Evolutionary conservation across 1,139 yeast genomes (phyloP).

Genomic region (Petasospora fabianii): DNA sequence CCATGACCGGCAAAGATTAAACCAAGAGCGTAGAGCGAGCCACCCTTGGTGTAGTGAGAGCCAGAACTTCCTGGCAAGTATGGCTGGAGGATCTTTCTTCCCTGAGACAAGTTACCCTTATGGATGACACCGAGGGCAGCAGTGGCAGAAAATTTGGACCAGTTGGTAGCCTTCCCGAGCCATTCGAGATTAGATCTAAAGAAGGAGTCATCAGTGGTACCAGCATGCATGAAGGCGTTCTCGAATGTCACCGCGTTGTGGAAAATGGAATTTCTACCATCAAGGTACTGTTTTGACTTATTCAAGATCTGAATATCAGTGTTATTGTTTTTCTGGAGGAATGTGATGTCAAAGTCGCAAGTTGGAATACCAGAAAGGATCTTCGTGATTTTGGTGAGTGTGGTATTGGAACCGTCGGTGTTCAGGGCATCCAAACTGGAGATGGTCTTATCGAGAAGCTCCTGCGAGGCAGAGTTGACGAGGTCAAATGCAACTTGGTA

Average conservation of each 20-base stretch:
- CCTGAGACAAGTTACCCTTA: constrained; percentile 90
- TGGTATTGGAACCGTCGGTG: constrained; percentile 39
- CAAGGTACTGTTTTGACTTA: constrained; percentile 76
- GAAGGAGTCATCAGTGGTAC: constrained; percentile 93
- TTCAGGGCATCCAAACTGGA: constrained; percentile 38
- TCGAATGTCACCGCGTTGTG: constrained; percentile 96
- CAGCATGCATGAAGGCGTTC: constrained; percentile 93
- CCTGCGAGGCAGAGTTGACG: constrained; percentile 92
- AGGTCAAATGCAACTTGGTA: constrained; percentile 95
- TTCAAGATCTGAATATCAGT: constrained; percentile 81
- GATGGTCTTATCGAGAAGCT: constrained; percentile 64
- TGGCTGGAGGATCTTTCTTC: constrained; percentile 82
- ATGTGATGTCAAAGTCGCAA: constrained; percentile 88
- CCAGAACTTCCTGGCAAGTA: constrained; percentile 81
- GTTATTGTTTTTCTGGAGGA: constrained; percentile 79
- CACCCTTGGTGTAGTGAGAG: constrained; percentile 91
- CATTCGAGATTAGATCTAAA: constrained; percentile 90
- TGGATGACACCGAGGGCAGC: constrained; percentile 98
- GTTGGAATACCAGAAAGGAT: constrained; percentile 92
- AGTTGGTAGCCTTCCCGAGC: constrained; percentile 94
- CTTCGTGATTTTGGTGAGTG: constrained; percentile 48
- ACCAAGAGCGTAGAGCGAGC: constrained; percentile 91
- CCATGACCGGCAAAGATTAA: constrained; percentile 96
- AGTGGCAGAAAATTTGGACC: constrained; percentile 98
- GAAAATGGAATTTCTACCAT: constrained; percentile 90